Evolutionary conservation across 345 rosid species (phyloP), one percentile per base, ranked within the genome.

Genomic region (Brassica carinata): DNA sequence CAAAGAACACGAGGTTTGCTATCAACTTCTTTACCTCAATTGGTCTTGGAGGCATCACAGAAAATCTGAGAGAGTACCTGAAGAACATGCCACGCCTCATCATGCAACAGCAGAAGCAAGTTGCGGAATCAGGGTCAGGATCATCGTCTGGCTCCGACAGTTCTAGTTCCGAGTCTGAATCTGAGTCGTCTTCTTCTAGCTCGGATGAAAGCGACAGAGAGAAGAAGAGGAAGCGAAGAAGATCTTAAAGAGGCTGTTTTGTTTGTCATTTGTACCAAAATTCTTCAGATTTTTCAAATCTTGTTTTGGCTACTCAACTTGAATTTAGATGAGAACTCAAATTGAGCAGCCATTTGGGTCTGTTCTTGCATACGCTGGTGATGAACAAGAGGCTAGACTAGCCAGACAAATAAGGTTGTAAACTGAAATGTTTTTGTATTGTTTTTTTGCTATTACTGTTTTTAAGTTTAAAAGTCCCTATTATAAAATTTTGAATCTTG

Each of bases 41-140:
- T 82, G 99, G 99, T 45, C 94, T 95, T 27, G 99, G 98, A 84
- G 99, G 98, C 51, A 91, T 95, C 79, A 95, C 98, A 5, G 97
- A 95, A 81, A 95, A 85, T 80, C 85, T 93, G 64, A 90, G 97
- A 0, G 98, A 91, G 79, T 93, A 95, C 77, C 63, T 91, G 79
- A 93, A 95, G 93, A 93, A 95, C 80, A 89, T 95, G 99, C 98
- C 98, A 0, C 85, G 93, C 40, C 96, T 93, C 61, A 93, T 95
- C 79, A 90, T 93, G 99, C 94, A 93, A 84, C 97, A 90, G 61
- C 96, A 90, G 72, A 85, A 87, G 72, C 86, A 83, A 18, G 85
- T 71, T 29, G 83, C 88, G 1, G 89, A 82, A 30, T 84, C 87
- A 1, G 90, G 78, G 45, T 55, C 75, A 86, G 64, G 73, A 71